These are phyloP conservation scores for Omphalotus olearius DNA, from an alignment of 1,284 basidiomycete genomes.

Conservation along the genomic window DNA sequence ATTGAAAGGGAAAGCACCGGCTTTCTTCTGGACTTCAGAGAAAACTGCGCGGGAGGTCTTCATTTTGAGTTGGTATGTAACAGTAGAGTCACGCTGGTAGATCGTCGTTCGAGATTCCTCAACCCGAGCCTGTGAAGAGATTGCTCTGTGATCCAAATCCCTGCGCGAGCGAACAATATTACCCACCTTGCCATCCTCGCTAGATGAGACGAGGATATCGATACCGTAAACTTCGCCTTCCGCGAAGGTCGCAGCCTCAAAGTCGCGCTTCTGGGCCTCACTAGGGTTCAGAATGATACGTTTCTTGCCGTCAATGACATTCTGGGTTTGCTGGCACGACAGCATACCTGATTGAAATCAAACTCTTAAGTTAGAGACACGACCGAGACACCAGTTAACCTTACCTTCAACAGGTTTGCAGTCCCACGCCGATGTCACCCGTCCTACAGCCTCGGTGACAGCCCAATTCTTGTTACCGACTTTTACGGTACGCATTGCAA, in stretches of 20 bases:
- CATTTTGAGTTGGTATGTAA: conserved; percentile 97
- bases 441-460: conserved; percentile 84
- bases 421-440: conserved; percentile 69
- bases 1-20: conserved; percentile 97
- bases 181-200: conserved; percentile 82
- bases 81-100: conserved; percentile 84
- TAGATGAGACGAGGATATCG: conserved; percentile 88
- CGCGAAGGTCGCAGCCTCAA: conserved; percentile 81
- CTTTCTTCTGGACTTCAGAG: conserved; percentile 96
- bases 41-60: conserved; percentile 95
- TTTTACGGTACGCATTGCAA: conserved; percentile 84
- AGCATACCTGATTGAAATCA: conserved; percentile 65
- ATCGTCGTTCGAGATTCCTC: conserved; percentile 91
- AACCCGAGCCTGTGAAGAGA: conserved; percentile 59
- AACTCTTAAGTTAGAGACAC: conserved; percentile 4
- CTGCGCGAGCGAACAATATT: not conserved
- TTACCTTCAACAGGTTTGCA: conserved; percentile 89
- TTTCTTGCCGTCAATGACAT: conserved; percentile 97
- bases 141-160: not conserved
- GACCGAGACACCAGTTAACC: not conserved
- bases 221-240: conserved; percentile 97
- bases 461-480: conserved; percentile 94
- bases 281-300: conserved; percentile 89
- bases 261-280: conserved; percentile 79
- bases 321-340: conserved; percentile 88